These are phyloP conservation scores for Cystoderma amianthinum DNA, from an alignment of 768 basidiomycete species.

Conservation along the genomic window DNA sequence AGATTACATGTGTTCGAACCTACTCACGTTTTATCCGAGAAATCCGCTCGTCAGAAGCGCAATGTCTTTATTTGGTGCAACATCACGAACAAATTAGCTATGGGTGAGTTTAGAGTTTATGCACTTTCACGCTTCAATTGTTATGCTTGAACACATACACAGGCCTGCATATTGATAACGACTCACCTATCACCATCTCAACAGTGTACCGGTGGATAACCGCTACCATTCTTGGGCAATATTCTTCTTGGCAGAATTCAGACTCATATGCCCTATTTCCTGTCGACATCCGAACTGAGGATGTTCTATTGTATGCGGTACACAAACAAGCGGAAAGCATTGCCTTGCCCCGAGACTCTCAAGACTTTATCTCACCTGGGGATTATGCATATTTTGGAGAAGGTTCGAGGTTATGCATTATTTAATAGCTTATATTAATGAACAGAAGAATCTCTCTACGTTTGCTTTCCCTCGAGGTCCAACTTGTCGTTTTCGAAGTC, in stretches of 20 bases:
- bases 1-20: constrained; percentile 18
- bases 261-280: background rate
- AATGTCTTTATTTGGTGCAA: constrained; percentile 9
- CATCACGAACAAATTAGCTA: constrained; percentile 4
- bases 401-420: too few relatives aligned
- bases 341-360: constrained; percentile 8
- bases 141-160: constrained; percentile 2
- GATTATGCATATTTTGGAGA: constrained; percentile 10
- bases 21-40: constrained; percentile 6
- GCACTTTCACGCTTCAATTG: constrained; percentile 1
- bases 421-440: too few relatives aligned
- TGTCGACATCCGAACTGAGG: background rate
- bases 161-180: constrained; percentile 4
- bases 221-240: background rate
- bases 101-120: constrained; percentile 6
- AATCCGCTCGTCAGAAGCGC: constrained; percentile 6
- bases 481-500: background rate
- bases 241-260: background rate
- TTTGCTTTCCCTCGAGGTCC: too few relatives aligned
- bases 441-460: too few relatives aligned
- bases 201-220: constrained; percentile 5
- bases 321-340: constrained; percentile 8
- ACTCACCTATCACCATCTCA: constrained; percentile 4
- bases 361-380: constrained; percentile 7
- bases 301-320: constrained; percentile 5